Base-by-base conservation (phyloP, 2,329 filamentous ascomycete genomes). In the Pseudogymnoascus verrucosus region DNA sequence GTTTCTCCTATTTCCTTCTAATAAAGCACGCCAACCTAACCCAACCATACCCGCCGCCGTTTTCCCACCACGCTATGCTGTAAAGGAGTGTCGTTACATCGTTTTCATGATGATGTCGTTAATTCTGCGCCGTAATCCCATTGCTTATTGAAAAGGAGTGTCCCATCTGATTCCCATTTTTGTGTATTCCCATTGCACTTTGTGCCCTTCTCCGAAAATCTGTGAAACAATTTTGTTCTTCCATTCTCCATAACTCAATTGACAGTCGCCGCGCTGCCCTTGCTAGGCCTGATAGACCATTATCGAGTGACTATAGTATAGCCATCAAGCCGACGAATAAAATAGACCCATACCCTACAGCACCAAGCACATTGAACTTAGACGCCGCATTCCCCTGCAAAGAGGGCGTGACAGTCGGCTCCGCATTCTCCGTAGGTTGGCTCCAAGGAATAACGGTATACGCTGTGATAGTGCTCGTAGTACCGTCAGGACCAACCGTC, bases 41-140 rank as follows among this genome's bases (percentile, higher is more conserved):
- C 21, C 23, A 26, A 28, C 42, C 3, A 3, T 23, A 23, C 21
- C 21, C 21, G 21, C 40, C 40, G 40, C 40, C 40, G 8, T 40
- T 40, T 40, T 16, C 14, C 37, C 37, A 16, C 37, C 19, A 47
- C 42, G 44, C 44, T 51, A 51, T 51, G 44, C 44, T 28, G 23
- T 51, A 51, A 51, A 51, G 44, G 44, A 51, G 44, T 51, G 44
- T 51, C 44, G 44, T 51, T 28, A 28, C 44, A 51, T 51, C 44
- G 44, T 51, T 51, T 51, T 51, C 23, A 51, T 51, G 44, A 47
- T 47, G 21, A 51, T 51, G 44, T 28, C 44, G 44, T 51, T 51
- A 51, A 47, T 51, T 28, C 44, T 51, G 23, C 44, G 44, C 44
- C 44, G 23, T 51, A 51, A 51, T 10, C n/a, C 21, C 12, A 11